Conservation (phyloP, 1,139 yeast species). For the Wickerhamomyces sp. region DNA sequence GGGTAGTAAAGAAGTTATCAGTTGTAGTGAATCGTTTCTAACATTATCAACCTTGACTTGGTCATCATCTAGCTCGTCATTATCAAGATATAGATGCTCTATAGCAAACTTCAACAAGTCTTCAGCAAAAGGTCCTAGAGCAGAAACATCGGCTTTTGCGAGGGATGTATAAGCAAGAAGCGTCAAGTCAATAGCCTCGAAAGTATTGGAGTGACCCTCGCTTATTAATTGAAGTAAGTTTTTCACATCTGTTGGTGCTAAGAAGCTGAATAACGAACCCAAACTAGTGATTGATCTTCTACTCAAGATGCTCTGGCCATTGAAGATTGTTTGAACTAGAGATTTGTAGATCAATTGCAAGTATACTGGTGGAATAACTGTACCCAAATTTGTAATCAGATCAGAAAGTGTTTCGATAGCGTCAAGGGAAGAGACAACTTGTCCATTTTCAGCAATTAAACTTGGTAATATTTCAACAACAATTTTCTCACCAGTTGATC, state of each 20-base stretch:
- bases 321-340: constrained; percentile 37
- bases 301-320: constrained; percentile 43
- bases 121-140: constrained; percentile 13
- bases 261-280: constrained; percentile 39
- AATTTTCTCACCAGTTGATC: constrained; percentile 30
- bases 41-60: constrained; percentile 41
- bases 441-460: constrained; percentile 25
- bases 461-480: constrained; percentile 30
- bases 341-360: constrained; percentile 31
- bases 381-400: constrained; percentile 50
- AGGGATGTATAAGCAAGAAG: constrained; percentile 26
- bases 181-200: constrained; percentile 20
- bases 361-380: constrained; percentile 37
- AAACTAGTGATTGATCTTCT: constrained; percentile 54
- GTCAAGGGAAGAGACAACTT: constrained; percentile 42
- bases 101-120: constrained; percentile 25
- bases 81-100: constrained; percentile 28
- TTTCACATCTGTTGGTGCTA: constrained; percentile 19
- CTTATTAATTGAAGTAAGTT: constrained; percentile 10
- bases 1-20: constrained; percentile 34
- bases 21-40: constrained; percentile 44
- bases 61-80: constrained; percentile 25
- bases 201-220: constrained; percentile 5
- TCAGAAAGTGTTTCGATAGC: constrained; percentile 62
- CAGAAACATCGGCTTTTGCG: constrained; percentile 22